Conservation (phyloP, 2,329 filamentous ascomycete species). For the Colletotrichum caudatum region DNA sequence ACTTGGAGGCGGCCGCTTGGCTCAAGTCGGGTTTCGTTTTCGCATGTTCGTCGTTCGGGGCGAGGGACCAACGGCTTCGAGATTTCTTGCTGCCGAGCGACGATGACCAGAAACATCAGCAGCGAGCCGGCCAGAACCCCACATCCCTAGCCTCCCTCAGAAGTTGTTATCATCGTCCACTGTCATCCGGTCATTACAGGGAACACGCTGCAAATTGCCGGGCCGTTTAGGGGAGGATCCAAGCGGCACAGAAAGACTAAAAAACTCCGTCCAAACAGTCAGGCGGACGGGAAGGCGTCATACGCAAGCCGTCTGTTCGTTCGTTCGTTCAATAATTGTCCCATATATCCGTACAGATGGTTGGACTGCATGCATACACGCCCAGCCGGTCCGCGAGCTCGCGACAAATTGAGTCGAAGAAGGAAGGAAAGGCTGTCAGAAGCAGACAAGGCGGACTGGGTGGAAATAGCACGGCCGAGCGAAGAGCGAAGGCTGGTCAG, state of each 20-base stretch:
- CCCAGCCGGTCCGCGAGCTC: constrained; percentile 18
- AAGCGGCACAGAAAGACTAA: not conserved
- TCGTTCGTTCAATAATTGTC: not conserved
- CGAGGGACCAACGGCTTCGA: not conserved
- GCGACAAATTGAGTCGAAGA: constrained; percentile 14
- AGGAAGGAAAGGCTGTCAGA: constrained; percentile 7
- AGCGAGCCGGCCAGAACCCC: not conserved
- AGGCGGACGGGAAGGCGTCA: constrained; percentile 33
- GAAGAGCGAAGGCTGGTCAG: constrained; percentile 23
- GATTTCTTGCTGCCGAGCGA: not conserved
- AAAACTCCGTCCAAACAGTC: constrained; percentile 31
- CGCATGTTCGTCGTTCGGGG: constrained; percentile 20
- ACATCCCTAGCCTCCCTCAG: not conserved
- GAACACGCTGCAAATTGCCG: not conserved
- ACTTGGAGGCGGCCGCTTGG: constrained; percentile 24
- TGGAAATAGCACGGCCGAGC: constrained; percentile 24
- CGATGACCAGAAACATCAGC: not conserved
- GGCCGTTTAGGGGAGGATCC: not conserved
- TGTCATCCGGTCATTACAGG: not conserved
- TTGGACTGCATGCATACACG: not conserved
- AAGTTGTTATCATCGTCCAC: not conserved
- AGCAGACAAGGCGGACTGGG: not conserved
- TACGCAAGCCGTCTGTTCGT: constrained; percentile 1
- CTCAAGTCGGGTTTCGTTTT: constrained; percentile 31
- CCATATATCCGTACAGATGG: not conserved